Evolutionary conservation across 257 asterid species (phyloP), one percentile per base, ranked within the genome.

Genomic region (Anisodus tanguticus): DNA sequence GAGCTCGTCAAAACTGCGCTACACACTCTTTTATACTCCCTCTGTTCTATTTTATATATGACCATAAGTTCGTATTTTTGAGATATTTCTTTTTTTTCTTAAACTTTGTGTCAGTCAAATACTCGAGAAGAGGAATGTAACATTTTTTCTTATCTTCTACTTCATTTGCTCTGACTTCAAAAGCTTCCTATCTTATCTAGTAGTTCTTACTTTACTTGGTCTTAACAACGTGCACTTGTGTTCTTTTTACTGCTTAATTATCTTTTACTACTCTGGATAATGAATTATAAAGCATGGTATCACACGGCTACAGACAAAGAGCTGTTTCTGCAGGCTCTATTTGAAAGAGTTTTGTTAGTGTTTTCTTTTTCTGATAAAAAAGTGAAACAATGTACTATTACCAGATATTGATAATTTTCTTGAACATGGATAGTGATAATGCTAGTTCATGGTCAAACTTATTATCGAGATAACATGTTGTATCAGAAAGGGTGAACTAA

Each of bases 1-100:
- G 95, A 91, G 81, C 95, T 92, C 39, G 88, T 92, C 78, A 92
- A 92, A 80, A 92, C 95, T 13, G 95, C 95, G 86, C 94, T 92
- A 90, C 19, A 89, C 58, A 1, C 37, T 79, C 77, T 43, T 60
- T 2, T 62, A 39, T 64, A 79, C 69, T 79, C 37, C 5, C 54
- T 55, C 53, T 58, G 57, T 57, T n/a, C 47, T 8, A 16, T 43
- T 45, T 58, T 22, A 22, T 39, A 9, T 79, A 17, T 39, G 26
- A 55, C 26, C 35, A 54, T 6, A 8, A 41, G 31, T 41, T 35
- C 13, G 79, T 9, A 13, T 41, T 2, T 70, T 8, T 41, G 45
- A 2, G 0, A 41, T 41, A 5, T 41, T 39, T 41, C 45, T 41
- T 5, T 41, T 41, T 41, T 41, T 41, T 5, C 45, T 41, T 71